Evolutionary conservation across 352 stramenopile species (phyloP), one percentile per base, ranked within the genome.

Genomic region (Phytophthora sp.): DNA sequence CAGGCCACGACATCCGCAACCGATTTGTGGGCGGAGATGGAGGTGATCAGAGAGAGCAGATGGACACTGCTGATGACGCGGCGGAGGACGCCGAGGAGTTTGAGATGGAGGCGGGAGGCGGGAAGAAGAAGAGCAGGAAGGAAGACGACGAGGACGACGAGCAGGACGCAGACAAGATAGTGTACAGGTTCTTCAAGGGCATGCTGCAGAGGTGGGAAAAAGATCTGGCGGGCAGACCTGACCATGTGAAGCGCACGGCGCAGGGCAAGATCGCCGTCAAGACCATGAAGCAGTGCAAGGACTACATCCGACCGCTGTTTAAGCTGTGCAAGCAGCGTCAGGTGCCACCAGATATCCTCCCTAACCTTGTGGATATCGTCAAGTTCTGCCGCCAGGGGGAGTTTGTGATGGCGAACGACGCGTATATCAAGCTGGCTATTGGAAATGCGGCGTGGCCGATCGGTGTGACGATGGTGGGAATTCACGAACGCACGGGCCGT

Each of bases 391-490:
- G 96, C 44, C 66, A 93, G 46, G 95, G 94, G 21, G 91, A 98
- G 76, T 98, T 98, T 49, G 92, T 97, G 54, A 84, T 95, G 68
- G 97, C 97, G 3, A 96, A 99, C 74, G 97, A 99, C 86, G 82
- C 91, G 23, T 99, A 99, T 69, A 97, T 99, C 45, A 91, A 97
- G 66, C 86, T 99, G 9, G 95, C 96, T 3, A 99, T 99, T 66
- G 97, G 97, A 43, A 97, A 99, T 70, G 93, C 96, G 1, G 94
- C 97, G 35, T 99, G 97, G 97, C 97, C 97, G 2, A 99, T 99
- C 58, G 97, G 97, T 53, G 96, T 99, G 1, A 99, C 97, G 6
- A 99, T 98, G 94, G 97, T 99, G 23, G 97, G 97, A 18, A 99
- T 99, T 69, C 97, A 99, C 82, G 95, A 98, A 52, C 89, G 96